Base-by-base conservation (phyloP, 495 filamentous ascomycete genomes). In the Daldinia bambusicola region DNA sequence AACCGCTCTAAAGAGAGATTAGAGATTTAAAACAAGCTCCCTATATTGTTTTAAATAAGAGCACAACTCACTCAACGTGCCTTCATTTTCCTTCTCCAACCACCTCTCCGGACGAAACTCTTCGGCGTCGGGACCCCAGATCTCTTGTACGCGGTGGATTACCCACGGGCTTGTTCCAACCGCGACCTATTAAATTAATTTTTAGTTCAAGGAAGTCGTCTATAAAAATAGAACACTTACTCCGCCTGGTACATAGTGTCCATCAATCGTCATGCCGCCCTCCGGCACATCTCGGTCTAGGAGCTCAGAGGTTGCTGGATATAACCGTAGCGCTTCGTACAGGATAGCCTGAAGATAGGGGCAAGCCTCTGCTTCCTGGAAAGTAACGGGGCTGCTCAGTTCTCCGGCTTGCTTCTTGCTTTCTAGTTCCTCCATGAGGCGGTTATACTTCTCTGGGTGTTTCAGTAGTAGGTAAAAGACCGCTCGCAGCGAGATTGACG, bases 271-370 rank as follows among this genome's bases (percentile, higher is more conserved):
- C 43, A 48, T 48, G 20, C 43, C 43, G 9, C 43, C 43, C 18
- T 48, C 43, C 43, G 43, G 43, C 43, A 48, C 43, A 48, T 48
- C 20, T 13, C 43, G 43, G 20, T 48, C 43, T 16, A 48, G 43
- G 20, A 48, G 7, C 8, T 48, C 43, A 13, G 8, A 7, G 1
- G 7, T 4, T 22, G 16, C 43, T 13, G 43, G 43, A 48, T 48
- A 48, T 48, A 48, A 48, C 20, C 18, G 43, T 13, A 22, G 12
- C 20, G 43, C 43, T 4, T 48, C 43, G 9, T 48, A 48, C 18
- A 48, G 22, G 3, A 48, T 18, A 8, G 43, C 43, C 20, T 48
- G 43, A 18, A 48, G 43, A 12, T 48, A 48, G 9, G 43, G 10
- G 9, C 43, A 48, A 22, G 43, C 1, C 20, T 48, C 43, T 9